A percentile compares a stretch with the other conserved stretches of the same genome.
phyloP scores from a whole-genome alignment of 225 moss, liverwort and hornwort genomes.

The Pseudisothecium myosuroides region DNA sequence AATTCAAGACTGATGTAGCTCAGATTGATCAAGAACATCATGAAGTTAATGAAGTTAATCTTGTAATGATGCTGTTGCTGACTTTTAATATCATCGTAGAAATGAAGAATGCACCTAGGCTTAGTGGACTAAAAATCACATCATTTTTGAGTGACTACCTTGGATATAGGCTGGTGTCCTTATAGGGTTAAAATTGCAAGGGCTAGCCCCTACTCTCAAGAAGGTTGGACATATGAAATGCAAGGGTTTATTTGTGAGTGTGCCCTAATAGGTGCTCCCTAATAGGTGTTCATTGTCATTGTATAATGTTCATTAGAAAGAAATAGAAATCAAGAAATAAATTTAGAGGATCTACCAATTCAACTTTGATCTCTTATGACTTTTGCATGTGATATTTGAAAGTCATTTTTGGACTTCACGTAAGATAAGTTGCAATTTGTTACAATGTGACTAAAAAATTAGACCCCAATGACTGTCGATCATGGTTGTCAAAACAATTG shows the following conservation, averaged over 20 bases:
- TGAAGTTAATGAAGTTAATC: neutral
- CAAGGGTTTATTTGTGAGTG: neutral
- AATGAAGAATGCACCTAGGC: neutral
- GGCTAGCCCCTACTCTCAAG: fast-evolving
- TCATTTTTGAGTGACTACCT: neutral
- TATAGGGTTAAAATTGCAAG: fast-evolving
- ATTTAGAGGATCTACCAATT: neutral
- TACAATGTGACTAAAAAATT: neutral
- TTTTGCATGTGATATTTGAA: too few relatives aligned
- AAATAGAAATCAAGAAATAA: neutral
- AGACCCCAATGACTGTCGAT: too few relatives aligned
- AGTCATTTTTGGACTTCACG: neutral
- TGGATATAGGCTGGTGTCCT: fast-evolving
- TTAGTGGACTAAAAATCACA: neutral
- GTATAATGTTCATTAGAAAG: neutral
- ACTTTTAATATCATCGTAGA: neutral
- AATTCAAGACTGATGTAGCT: neutral
- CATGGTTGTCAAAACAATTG: neutral
- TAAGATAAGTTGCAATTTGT: neutral
- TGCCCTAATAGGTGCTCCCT: too few relatives aligned
- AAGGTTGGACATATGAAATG: neutral
- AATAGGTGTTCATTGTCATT: neutral
- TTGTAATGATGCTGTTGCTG: fast-evolving
- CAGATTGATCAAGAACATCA: neutral
- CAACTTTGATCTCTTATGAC: too few relatives aligned